Base-by-base conservation (phyloP, 345 rosid species). In the Turritis glabra region DNA sequence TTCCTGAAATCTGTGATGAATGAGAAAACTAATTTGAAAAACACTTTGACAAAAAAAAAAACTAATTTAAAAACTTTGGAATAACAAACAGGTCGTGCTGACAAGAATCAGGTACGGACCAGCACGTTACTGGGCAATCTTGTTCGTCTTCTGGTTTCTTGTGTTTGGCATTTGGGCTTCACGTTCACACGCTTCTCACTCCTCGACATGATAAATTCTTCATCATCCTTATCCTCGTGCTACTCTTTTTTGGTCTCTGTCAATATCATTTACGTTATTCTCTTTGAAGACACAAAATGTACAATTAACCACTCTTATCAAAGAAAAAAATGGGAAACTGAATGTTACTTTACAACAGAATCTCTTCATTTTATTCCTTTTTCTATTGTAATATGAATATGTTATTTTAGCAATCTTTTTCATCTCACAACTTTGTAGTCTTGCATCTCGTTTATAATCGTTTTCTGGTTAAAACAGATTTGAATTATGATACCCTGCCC, bases 91-190 rank as follows among this genome's bases (percentile, higher is more conserved):
- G 98, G 77, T 88, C 64, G 97, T 93, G 86, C 83, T 93, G 50
- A 86, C 92, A 12, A 85, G 98, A 81, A 89, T 93, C 81, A 93
- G 84, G 84, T 89, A 91, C 10, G 98, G 98, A 69, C 98, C 98
- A 26, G 98, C 97, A 46, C 91, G 97, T 30, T 91, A 91, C 79
- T 93, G 97, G 98, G 97, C 97, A 3, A 89, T 91, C 80, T 83
- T 93, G 73, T 91, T 93, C 71, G 92, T 89, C 54, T 89, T 91
- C 86, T 93, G 98, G 97, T 91, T 93, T 89, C 94, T 93, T 11
- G 96, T 93, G 77, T 91, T 91, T 73, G 97, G 96, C 9, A 91
- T 93, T 59, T 93, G 97, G 98, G 97, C 96, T 5, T 91, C 97
- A 8, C 82, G 92, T 46, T 71, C 80, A 35, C 80, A 77, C 23